Base-by-base conservation (phyloP, 164 flowering plant species). In the Magnolia officinalis region DNA sequence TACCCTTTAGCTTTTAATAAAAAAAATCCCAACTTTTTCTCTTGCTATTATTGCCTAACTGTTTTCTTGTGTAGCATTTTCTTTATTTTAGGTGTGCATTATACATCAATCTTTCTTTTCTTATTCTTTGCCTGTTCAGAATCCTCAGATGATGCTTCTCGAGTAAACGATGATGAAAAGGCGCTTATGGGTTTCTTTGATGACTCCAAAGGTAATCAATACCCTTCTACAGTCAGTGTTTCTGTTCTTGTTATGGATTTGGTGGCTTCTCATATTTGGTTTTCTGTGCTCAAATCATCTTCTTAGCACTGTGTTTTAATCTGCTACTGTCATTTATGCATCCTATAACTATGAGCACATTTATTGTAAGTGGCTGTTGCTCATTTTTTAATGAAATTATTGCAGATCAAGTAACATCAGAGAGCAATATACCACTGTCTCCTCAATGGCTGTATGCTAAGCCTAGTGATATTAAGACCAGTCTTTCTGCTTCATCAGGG, bases 381-480 rank as follows among this genome's bases (percentile, higher is more conserved):
- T 26, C 6, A 24, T 68, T 68, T 19, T 31, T 74, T 64, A 10
- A 65, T 59, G 76, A 63, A n/a, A 10, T 75, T 16, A 37, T 68
- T 80, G 81, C 89, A 92, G 98, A 93, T 83, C 95, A 87, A 86
- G 77, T 55, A 58, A 70, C 80, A 58, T 83, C 92, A 14, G 98
- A 95, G 23, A 93, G 76, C 86, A 90, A 82, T 82, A 91, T 92
- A 26, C 97, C 98, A 1, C 74, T 95, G 75, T 93, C 98, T 78
- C 98, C 98, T 0, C 98, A 95, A 74, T 95, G 98, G 98, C 95
- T 95, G 61, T 87, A 95, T 82, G 81, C 92, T 55, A 95, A 90
- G 83, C 94, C 95, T 58, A 83, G 50, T 65, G 98, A 95, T 64
- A 50, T 86, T 49, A 95, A 91, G 85, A 71, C 78, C 49, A 78